Conservation (phyloP, 2,329 filamentous ascomycete species). For the Colletotrichum australisinense region DNA sequence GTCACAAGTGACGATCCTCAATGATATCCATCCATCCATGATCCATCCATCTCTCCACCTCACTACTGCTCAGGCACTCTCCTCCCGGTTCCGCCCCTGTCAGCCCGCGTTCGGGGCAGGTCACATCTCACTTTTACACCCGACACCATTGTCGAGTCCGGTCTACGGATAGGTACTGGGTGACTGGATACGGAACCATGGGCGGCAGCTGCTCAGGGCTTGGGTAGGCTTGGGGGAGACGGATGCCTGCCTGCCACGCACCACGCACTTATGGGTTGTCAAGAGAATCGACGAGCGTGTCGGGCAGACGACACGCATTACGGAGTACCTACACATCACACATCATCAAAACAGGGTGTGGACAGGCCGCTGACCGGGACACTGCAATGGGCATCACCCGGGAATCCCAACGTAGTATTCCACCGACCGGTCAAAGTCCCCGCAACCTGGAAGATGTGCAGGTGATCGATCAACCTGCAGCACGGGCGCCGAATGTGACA, state of each 20-base stretch:
- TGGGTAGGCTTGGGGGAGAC: not conserved
- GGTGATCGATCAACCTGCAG: conserved; percentile 32
- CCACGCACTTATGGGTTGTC: not conserved
- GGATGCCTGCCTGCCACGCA: not conserved
- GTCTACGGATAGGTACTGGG: not conserved
- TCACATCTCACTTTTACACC: conserved; percentile 7
- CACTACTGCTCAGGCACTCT: not conserved
- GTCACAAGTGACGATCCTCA: not conserved
- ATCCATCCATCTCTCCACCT: not conserved
- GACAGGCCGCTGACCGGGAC: conserved; percentile 27
- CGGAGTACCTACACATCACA: no score
- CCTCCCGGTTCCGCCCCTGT: not conserved
- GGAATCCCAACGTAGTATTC: conserved; percentile 18
- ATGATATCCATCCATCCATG: not conserved
- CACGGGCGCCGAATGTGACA: conserved; percentile 26
- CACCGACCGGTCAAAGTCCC: conserved; percentile 32
- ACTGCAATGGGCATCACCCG: conserved; percentile 22
- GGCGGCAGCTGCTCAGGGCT: no score
- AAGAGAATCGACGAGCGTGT: not conserved
- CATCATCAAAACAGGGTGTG: conserved; percentile 5
- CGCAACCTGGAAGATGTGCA: conserved; percentile 25
- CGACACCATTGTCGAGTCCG: not conserved
- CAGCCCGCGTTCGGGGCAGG: not conserved
- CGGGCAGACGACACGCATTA: not conserved
- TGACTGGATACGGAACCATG: not conserved